phyloP scores from a whole-genome alignment of 345 rosid species.

The Noccaea caerulescens region DNA sequence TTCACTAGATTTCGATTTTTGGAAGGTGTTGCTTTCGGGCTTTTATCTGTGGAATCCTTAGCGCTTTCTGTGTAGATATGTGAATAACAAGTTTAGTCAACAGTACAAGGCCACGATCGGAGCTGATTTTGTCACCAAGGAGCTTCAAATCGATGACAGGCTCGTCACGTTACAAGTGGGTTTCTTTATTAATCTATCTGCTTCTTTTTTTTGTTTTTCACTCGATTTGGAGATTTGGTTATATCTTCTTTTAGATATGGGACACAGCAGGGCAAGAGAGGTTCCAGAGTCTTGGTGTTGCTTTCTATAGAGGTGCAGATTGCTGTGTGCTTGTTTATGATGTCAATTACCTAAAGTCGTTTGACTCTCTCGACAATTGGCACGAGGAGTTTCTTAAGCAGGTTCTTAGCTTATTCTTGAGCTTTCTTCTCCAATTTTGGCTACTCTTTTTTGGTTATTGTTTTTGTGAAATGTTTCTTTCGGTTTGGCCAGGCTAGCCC shows the following conservation, averaged over 20 bases:
- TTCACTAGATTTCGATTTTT: not conserved
- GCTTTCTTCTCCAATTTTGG: constrained; percentile 1
- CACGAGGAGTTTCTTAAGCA: constrained; percentile 84
- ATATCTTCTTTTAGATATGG: constrained; percentile 60
- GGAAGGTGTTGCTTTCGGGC: not conserved
- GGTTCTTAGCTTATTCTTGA: constrained; percentile 40
- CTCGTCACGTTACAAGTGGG: constrained; percentile 83
- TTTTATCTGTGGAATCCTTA: constrained; percentile 23
- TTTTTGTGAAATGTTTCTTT: not conserved
- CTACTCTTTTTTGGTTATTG: no score
- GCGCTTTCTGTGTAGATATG: constrained; percentile 41
- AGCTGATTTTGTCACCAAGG: constrained; percentile 89
- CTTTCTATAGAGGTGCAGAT: constrained; percentile 91
- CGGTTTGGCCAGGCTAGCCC: constrained; percentile 70
- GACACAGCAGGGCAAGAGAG: constrained; percentile 95
- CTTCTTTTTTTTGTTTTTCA: not conserved
- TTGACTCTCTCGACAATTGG: constrained; percentile 87
- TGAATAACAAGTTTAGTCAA: constrained; percentile 84
- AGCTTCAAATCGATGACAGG: constrained; percentile 80
- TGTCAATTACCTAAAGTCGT: constrained; percentile 73
- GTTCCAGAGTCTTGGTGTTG: constrained; percentile 90
- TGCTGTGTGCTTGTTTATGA: constrained; percentile 90
- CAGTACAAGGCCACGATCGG: constrained; percentile 93
- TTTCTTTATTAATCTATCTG: constrained; percentile 1
- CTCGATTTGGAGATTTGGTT: not conserved